Evolutionary conservation across 2,329 filamentous ascomycete species (phyloP).

Genomic region (Pseudogymnoascus sp.): DNA sequence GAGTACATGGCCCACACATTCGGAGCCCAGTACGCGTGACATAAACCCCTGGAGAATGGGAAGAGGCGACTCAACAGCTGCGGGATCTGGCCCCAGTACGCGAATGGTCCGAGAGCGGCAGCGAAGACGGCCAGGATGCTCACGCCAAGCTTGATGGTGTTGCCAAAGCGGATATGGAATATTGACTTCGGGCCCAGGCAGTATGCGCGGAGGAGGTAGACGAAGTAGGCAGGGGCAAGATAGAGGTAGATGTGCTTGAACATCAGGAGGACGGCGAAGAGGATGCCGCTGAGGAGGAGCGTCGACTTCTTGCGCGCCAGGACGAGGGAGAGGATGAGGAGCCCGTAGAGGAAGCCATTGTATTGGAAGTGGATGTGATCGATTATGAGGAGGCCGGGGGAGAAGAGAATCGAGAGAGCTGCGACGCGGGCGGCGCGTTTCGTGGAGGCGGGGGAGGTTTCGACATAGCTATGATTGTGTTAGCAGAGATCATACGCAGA

Average conservation of each 20-base stretch:
- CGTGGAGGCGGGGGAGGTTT: constrained; percentile 55
- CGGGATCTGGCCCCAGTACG: constrained; percentile 67
- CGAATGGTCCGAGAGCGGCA: constrained; percentile 85
- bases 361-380: constrained; percentile 99
- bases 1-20: constrained; percentile 98
- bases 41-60: constrained; percentile 86
- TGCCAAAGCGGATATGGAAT: constrained; percentile 66
- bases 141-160: constrained; percentile 73
- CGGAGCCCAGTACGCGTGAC: constrained; percentile 97
- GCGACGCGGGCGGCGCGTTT: constrained; percentile 75
- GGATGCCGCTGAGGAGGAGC: constrained; percentile 66
- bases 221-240: constrained; percentile 89
- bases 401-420: constrained; percentile 81
- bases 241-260: constrained; percentile 99
- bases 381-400: constrained; percentile 89
- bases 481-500: neutral
- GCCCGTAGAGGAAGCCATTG: constrained; percentile 91
- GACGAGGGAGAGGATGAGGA: constrained; percentile 79
- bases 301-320: constrained; percentile 68
- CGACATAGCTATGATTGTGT: constrained; percentile 53
- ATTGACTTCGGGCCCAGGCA: constrained; percentile 73
- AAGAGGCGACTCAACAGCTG: constrained; percentile 82
- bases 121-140: constrained; percentile 65
- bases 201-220: constrained; percentile 82
- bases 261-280: constrained; percentile 80